These are phyloP conservation scores for Phialocephala sp. DNA, from an alignment of 2,329 filamentous ascomycete species.

Conservation along the genomic window DNA sequence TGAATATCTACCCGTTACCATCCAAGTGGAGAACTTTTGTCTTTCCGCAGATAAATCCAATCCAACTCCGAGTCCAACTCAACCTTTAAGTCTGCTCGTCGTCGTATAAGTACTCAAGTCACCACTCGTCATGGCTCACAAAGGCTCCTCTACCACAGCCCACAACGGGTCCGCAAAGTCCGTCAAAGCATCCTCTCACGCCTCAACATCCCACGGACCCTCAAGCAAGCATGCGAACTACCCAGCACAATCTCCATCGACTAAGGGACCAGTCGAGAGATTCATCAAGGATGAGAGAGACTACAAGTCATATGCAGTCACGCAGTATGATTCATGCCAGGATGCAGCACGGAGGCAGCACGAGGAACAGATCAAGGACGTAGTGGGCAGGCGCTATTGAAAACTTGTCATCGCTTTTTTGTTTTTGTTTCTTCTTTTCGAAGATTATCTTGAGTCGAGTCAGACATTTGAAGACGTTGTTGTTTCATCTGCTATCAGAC, in stretches of 20 bases:
- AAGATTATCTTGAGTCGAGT: not conserved
- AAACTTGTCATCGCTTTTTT: not conserved
- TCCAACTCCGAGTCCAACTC: not conserved
- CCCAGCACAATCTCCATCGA: not conserved
- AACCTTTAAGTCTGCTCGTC: not conserved
- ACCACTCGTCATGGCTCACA: not conserved
- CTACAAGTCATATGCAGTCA: constrained; percentile 26
- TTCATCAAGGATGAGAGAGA: constrained; percentile 31
- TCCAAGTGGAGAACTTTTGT: not conserved
- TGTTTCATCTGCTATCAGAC: not conserved
- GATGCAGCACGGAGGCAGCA: constrained; percentile 21
- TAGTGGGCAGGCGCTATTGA: constrained; percentile 22
- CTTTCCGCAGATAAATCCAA: not conserved
- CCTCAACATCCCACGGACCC: not conserved
- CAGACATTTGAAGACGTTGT: not conserved
- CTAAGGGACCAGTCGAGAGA: constrained; percentile 11
- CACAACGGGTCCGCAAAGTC: constrained; percentile 21
- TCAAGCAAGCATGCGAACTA: constrained; percentile 39
- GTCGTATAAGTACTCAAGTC: not conserved
- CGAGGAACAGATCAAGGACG: constrained; percentile 19
- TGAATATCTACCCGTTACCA: not conserved
- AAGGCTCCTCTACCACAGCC: constrained; percentile 24
- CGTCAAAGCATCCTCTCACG: constrained; percentile 2
- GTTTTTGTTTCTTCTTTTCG: not conserved
- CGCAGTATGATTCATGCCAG: constrained; percentile 32